Evolutionary conservation across 495 filamentous ascomycete species (phyloP).

Genomic region (Talaromyces adpressus): DNA sequence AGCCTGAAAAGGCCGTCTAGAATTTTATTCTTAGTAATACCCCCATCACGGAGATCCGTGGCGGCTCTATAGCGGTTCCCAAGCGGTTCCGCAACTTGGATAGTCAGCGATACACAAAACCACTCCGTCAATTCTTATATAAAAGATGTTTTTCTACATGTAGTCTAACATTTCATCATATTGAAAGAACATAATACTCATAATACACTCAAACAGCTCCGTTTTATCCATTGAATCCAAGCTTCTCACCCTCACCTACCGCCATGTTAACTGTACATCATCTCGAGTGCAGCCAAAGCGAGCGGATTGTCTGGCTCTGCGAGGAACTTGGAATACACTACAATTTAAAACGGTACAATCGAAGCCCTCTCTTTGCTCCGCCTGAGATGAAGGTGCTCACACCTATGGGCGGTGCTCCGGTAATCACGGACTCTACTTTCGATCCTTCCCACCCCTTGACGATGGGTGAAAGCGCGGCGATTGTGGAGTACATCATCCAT

Average conservation of each 20-base stretch:
- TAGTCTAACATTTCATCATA: too few species aligned
- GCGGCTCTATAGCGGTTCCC: neutral
- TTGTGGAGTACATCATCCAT: conserved; percentile 49
- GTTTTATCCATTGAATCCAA: neutral
- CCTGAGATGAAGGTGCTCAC: conserved; percentile 45
- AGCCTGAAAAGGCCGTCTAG: neutral
- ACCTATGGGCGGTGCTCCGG: conserved; percentile 44
- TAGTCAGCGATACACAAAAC: neutral
- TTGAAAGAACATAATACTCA: too few species aligned
- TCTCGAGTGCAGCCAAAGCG: conserved; percentile 48
- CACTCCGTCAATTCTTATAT: neutral
- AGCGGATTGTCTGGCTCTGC: conserved; percentile 56
- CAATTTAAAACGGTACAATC: conserved; percentile 40
- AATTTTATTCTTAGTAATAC: neutral
- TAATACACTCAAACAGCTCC: too few species aligned
- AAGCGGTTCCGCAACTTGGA: neutral
- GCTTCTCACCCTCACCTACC: neutral
- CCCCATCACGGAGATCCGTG: neutral
- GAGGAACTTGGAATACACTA: conserved; percentile 55
- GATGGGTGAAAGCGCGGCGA: conserved; percentile 48
- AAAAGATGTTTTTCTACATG: neutral
- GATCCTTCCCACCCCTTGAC: conserved; percentile 18
- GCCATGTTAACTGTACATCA: conserved; percentile 48
- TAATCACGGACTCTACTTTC: conserved; percentile 43
- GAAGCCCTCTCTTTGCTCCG: conserved; percentile 45